Evolutionary conservation across 2,329 filamentous ascomycete species (phyloP).

Genomic region (Neurospora sp.): DNA sequence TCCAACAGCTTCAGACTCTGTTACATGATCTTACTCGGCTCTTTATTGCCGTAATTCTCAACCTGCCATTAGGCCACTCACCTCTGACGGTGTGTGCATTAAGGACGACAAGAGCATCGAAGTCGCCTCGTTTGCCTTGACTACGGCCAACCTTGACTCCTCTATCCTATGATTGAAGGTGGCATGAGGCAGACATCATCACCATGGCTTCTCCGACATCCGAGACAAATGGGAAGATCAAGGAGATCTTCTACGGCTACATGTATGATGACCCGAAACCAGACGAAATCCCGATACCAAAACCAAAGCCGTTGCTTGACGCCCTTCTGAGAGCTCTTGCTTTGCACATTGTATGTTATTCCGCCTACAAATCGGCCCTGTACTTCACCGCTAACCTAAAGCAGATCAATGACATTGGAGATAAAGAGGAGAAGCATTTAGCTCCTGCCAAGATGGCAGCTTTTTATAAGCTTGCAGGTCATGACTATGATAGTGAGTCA

Average conservation of each 20-base stretch:
- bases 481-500: slow-evolving; percentile 57
- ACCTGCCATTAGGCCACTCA: not conserved
- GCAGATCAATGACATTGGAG: slow-evolving; percentile 48
- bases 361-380: slow-evolving; percentile 3
- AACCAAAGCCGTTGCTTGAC: slow-evolving; percentile 55
- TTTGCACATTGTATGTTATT: slow-evolving; percentile 53
- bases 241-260: slow-evolving; percentile 49
- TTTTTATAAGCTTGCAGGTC: slow-evolving; percentile 66
- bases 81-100: not conserved
- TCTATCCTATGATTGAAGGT: slow-evolving; percentile 1
- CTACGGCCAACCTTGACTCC: not conserved
- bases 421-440: slow-evolving; percentile 40
- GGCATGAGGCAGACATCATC: slow-evolving; percentile 5
- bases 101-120: not conserved
- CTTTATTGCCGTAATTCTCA: not conserved
- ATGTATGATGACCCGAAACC: slow-evolving; percentile 58
- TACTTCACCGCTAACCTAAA: slow-evolving; percentile 6
- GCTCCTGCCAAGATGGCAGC: slow-evolving; percentile 62
- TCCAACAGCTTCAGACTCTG: not conserved
- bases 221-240: slow-evolving; percentile 13
- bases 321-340: slow-evolving; percentile 60
- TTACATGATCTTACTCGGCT: not conserved
- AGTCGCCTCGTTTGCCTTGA: not conserved
- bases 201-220: slow-evolving; percentile 19
- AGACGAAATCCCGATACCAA: slow-evolving; percentile 9